phyloP scores from a whole-genome alignment of 345 rosid species.

The Erysimum cheiranthoides region DNA sequence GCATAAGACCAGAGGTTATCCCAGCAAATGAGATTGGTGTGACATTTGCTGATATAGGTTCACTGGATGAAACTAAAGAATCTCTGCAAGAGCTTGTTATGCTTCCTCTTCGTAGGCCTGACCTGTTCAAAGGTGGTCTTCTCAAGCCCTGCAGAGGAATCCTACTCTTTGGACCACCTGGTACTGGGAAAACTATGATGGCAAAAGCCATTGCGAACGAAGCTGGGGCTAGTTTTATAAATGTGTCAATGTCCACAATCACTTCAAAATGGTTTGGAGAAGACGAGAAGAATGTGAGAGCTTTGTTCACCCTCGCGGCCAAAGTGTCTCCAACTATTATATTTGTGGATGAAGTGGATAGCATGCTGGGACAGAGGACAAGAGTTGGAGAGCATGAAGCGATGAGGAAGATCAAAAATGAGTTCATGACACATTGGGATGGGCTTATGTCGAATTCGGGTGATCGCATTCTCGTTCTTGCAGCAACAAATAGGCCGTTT shows the following conservation, averaged over 20 bases:
- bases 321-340: conserved; percentile 98
- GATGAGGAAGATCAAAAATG: conserved; percentile 95
- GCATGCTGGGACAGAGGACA: conserved; percentile 98
- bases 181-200: conserved; percentile 99
- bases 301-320: conserved; percentile 89
- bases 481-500: conserved; percentile 98
- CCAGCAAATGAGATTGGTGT: conserved; percentile 97
- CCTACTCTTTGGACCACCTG: conserved; percentile 98
- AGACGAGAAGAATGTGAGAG: conserved; percentile 97
- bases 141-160: conserved; percentile 98
- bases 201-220: conserved; percentile 99
- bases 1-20: conserved; percentile 97
- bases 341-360: conserved; percentile 98
- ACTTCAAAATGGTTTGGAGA: conserved; percentile 99
- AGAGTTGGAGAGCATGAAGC: conserved; percentile 99
- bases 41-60: conserved; percentile 95
- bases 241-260: conserved; percentile 98
- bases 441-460: conserved; percentile 83
- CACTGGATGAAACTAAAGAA: conserved; percentile 89
- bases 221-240: conserved; percentile 99
- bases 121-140: conserved; percentile 96
- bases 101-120: conserved; percentile 99
- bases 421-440: conserved; percentile 99
- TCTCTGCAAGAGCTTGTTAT: conserved; percentile 98
- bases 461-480: conserved; percentile 94